Conservation (phyloP, 116 monocot species). For the Dioscorea cayenensis region DNA sequence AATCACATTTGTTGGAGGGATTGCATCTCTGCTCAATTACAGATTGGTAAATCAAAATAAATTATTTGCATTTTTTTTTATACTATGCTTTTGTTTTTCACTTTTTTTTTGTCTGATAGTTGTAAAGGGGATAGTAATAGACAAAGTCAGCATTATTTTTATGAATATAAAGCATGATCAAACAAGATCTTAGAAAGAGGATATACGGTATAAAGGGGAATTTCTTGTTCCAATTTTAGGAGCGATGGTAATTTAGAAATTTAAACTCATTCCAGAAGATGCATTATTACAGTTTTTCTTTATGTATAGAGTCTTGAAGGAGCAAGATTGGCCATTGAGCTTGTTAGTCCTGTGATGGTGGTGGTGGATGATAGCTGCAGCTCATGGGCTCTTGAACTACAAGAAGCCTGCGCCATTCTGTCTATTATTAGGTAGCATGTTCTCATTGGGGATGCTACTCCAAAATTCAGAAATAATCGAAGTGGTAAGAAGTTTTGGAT, state of each 20-base stretch:
- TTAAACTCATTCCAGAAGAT: neutral
- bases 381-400: conserved; percentile 38
- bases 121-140: too few species aligned
- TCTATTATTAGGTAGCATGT: conserved; percentile 35
- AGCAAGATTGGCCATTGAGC: conserved; percentile 54
- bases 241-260: neutral
- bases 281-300: neutral
- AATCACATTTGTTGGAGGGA: conserved; percentile 57
- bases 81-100: too few species aligned
- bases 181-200: too few species aligned
- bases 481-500: conserved; percentile 23
- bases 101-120: neutral
- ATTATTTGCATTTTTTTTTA: too few species aligned
- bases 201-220: too few species aligned
- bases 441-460: conserved; percentile 28
- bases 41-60: conserved; percentile 49
- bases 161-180: too few species aligned
- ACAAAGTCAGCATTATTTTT: too few species aligned
- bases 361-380: conserved; percentile 54
- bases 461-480: conserved; percentile 2
- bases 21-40: conserved; percentile 76
- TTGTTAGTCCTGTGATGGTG: conserved; percentile 53
- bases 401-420: conserved; percentile 4
- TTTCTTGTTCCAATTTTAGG: too few species aligned
- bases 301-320: conserved; percentile 63